Evolutionary conservation across 495 filamentous ascomycete species (phyloP).

Genomic region (Neurospora tetrasperma): DNA sequence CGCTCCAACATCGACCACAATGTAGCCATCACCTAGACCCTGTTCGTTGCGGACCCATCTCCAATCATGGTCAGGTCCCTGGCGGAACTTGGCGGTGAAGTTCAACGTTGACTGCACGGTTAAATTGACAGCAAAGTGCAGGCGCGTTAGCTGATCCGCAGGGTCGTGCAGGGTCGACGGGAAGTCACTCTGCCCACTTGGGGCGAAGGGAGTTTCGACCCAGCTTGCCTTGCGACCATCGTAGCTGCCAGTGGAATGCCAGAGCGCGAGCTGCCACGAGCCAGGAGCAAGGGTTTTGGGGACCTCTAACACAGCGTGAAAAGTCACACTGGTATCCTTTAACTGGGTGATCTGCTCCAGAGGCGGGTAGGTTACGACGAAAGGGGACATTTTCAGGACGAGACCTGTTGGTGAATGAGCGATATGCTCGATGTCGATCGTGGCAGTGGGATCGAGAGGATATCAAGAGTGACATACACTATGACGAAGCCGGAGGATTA

Average conservation of each 20-base stretch:
- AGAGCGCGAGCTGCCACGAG: conserved; percentile 63
- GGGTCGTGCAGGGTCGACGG: conserved; percentile 27
- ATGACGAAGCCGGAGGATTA: not conserved
- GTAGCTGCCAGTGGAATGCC: conserved; percentile 51
- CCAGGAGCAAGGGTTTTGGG: conserved; percentile 43
- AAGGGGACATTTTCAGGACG: conserved; percentile 16
- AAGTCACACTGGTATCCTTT: conserved; percentile 38
- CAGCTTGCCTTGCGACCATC: conserved; percentile 25
- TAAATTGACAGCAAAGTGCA: conserved; percentile 36
- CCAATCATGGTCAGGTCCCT: conserved; percentile 46
- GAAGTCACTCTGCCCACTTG: conserved; percentile 27
- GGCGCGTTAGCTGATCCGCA: conserved; percentile 23
- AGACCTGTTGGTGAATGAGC: not conserved
- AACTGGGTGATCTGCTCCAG: conserved; percentile 58
- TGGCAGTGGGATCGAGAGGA: not conserved
- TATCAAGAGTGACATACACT: not conserved
- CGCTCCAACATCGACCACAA: conserved; percentile 37
- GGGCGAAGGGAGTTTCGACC: conserved; percentile 33
- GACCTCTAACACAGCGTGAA: conserved; percentile 65
- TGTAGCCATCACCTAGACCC: conserved; percentile 49
- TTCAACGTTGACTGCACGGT: conserved; percentile 34
- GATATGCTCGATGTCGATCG: not conserved
- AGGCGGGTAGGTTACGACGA: conserved; percentile 47
- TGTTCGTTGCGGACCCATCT: conserved; percentile 64
- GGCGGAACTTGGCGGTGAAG: conserved; percentile 73